Percentiles rank a stretch among this genome's conserved stretches.
Conservation (phyloP, 345 rosid species). For the Ceriops tagal region DNA sequence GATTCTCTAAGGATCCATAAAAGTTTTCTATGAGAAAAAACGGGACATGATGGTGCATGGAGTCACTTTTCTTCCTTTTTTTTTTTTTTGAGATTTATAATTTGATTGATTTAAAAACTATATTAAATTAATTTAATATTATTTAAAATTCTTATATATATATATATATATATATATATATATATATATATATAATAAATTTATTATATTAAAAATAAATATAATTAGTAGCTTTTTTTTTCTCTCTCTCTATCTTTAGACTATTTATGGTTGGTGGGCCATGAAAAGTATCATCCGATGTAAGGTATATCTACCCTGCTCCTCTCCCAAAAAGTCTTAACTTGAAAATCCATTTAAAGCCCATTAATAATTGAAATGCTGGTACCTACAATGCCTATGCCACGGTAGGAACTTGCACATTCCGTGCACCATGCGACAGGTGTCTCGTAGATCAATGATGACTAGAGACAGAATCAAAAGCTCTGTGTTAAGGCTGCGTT, state of each 20-base stretch:
- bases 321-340: background rate
- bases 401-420: too few relatives aligned
- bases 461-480: too few relatives aligned
- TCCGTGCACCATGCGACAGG: too few relatives aligned
- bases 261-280: constrained; percentile 9
- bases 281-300: background rate
- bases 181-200: too few relatives aligned
- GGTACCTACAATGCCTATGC: background rate
- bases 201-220: background rate
- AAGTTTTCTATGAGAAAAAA: background rate
- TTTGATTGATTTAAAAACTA: too few relatives aligned
- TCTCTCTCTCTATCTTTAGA: constrained; percentile 1
- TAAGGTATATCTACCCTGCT: background rate
- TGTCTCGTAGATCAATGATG: too few relatives aligned
- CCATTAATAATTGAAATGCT: background rate
- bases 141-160: too few relatives aligned
- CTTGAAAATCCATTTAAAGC: background rate
- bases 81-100: too few relatives aligned
- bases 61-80: background rate
- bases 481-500: too few relatives aligned
- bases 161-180: too few relatives aligned
- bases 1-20: background rate
- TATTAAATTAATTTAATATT: too few relatives aligned
- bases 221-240: background rate
- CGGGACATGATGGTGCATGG: background rate